Evolutionary conservation across 2,329 filamentous ascomycete genomes (phyloP), one percentile per base, ranked within the genome.

Genomic region (Stachybotrys echinatus): DNA sequence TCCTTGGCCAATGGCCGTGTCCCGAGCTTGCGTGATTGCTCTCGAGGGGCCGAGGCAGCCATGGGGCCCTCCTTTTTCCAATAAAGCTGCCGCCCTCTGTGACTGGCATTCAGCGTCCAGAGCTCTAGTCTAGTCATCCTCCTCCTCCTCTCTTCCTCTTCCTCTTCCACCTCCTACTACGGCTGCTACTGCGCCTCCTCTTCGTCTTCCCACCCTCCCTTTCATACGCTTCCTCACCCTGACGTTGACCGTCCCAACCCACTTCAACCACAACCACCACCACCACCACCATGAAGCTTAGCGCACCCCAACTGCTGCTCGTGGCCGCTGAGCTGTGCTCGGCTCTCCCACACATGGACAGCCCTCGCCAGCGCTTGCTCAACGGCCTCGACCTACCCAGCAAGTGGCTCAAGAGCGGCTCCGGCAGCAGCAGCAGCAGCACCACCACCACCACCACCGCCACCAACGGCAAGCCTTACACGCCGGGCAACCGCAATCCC

Each of bases 401-500:
- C 45, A 74, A 69, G 53, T 76, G 72, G 52, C 63, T 62, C 17
- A 42, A 6, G 39, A 42, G 17, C 20, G 39, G n/a, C 39, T 18
- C 39, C 39, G 19, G 38, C 38, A 8, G 6, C 38, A 10, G n/a
- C 18, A 7, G 14, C 40, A 70, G 66, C 50, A 61, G 55, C 47
- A 54, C 59, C 48, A 59, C 55, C 7, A 70, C 66, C 50, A 61
- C 55, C 47, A 54, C 59, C 48, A 59, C 55, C 7, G 58, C 55
- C 49, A 65, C 63, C 50, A 54, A 61, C 38, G 65, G 69, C 12
- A 84, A 84, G 1, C 44, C 44, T 5, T 88, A 85, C 59, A 81
- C 74, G 12, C 83, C 82, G 0, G 79, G 70, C 7, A 70, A 80
- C 59, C 73, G 71, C 46, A 84, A 88, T 56, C 81, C 81, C 1